A percentile compares a stretch with the other conserved stretches of the same genome.
Conservation (phyloP, 805 yeast species). For the Saccharomycopsis fodiens region DNA sequence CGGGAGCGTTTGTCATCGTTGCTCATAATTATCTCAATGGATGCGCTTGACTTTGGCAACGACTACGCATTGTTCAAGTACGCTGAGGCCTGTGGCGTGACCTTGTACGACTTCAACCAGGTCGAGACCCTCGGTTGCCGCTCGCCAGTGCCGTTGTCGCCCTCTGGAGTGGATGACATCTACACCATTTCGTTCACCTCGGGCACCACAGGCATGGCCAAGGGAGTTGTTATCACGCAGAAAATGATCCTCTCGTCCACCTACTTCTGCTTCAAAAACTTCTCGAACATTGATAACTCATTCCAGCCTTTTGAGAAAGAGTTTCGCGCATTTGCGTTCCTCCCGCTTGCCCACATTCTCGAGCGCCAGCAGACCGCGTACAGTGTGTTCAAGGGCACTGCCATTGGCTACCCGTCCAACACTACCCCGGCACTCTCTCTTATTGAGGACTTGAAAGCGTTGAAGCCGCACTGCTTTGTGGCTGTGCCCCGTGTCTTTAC, state of each 20-base stretch:
- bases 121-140: conserved; percentile 33
- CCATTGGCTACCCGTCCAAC: conserved; percentile 40
- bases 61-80: conserved; percentile 28
- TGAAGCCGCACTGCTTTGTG: conserved; percentile 38
- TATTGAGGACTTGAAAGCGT: conserved; percentile 39
- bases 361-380: conserved; percentile 35
- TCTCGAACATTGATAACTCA: neutral
- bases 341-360: conserved; percentile 49
- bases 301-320: neutral
- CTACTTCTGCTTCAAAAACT: neutral
- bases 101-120: conserved; percentile 29
- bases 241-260: neutral
- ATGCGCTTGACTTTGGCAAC: conserved; percentile 30
- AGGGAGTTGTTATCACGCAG: conserved; percentile 58
- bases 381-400: conserved; percentile 31
- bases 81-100: conserved; percentile 26
- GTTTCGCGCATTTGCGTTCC: conserved; percentile 30
- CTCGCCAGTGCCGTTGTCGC: conserved; percentile 34
- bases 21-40: conserved; percentile 51
- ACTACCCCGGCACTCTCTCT: conserved; percentile 35
- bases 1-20: conserved; percentile 23
- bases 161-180: conserved; percentile 44
- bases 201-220: conserved; percentile 63
- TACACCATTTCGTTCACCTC: conserved; percentile 69
- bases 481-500: conserved; percentile 51